Base-by-base conservation (phyloP, 2,329 filamentous ascomycete genomes). In the Penicillium capsulatum region DNA sequence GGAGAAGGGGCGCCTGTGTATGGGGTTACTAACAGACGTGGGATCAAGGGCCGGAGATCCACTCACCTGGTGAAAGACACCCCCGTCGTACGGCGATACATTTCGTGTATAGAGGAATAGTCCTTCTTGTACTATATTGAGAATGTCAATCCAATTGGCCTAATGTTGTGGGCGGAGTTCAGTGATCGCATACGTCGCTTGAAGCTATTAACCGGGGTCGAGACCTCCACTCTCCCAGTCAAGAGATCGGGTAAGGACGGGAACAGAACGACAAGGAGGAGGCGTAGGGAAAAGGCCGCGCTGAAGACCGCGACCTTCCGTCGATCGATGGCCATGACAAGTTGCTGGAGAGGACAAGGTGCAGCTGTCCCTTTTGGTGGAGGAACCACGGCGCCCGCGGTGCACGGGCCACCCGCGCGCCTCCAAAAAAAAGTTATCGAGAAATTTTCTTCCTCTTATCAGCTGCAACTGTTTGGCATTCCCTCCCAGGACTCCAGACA, bases 171-270 rank as follows among this genome's bases (percentile, higher is more conserved):
- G 31, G 9, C 9, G 5, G 10, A 38, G 31, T 36, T 17, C 11
- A 17, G 29, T 29, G 31, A 24, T 30, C 29, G 46, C 46, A 26
- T 75, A 94, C 90, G 74, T 79, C 92, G 80, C 73, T 97, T 97
- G 78, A 96, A 98, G 77, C 91, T 95, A 55, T 88, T 96, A 32
- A 97, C 85, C 27, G 92, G 91, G 15, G 92, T 98, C 31, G 92
- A 96, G 58, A 98, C 84, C 73, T 98, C 92, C 57, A 96, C 92
- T 60, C 92, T 84, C 50, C 84, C 86, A 14, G 88, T 92, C 47
- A 98, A 75, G 47, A 95, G 75, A 63, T 89, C 82, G 36, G 91
- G 86, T 28, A 98, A 74, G 26, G 79, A 79, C 47, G 92, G 90
- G 61, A 96, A 95, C 42, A 81, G 74, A 43, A 82, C 73, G 63